Conservation (phyloP, 1,284 basidiomycete genomes). For the Ceratobasidium sp. region DNA sequence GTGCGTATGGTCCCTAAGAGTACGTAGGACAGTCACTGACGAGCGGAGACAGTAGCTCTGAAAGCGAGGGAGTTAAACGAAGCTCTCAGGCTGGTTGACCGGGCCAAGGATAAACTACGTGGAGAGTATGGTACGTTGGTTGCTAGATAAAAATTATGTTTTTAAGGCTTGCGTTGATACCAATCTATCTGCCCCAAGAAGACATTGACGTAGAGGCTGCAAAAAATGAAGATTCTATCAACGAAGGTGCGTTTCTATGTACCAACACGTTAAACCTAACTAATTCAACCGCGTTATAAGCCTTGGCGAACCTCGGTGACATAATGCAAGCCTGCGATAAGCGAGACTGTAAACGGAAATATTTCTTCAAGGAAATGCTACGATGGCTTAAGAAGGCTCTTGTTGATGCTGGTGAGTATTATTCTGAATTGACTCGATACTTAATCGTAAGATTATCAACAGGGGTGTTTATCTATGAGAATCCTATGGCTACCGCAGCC, state of each 20-base stretch:
- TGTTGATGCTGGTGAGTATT: conserved; percentile 30
- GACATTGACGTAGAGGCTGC: too few species aligned
- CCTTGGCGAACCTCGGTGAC: not conserved
- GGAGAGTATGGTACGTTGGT: conserved; percentile 10
- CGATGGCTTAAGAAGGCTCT: conserved; percentile 33
- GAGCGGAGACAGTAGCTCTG: too few species aligned
- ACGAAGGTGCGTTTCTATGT: too few species aligned
- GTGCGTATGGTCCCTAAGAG: not conserved
- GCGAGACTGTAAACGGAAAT: conserved; percentile 19
- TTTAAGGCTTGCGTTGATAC: too few species aligned
- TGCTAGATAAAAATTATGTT: too few species aligned
- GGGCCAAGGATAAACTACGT: not conserved
- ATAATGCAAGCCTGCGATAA: conserved; percentile 11
- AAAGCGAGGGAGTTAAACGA: too few species aligned
- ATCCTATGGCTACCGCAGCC: conserved; percentile 20
- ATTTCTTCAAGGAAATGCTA: conserved; percentile 2
- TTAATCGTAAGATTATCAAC: not conserved
- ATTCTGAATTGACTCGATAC: not conserved
- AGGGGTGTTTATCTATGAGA: conserved; percentile 19
- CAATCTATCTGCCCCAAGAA: too few species aligned
- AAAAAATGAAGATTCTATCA: too few species aligned
- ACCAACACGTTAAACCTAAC: too few species aligned
- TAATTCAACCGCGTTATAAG: too few species aligned
- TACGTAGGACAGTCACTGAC: too few species aligned
- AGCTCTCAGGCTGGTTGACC: too few species aligned